Evolutionary conservation across 169 alveolate genomes (phyloP), one percentile per base, ranked within the genome.

Genomic region (Eimeria maxima): DNA sequence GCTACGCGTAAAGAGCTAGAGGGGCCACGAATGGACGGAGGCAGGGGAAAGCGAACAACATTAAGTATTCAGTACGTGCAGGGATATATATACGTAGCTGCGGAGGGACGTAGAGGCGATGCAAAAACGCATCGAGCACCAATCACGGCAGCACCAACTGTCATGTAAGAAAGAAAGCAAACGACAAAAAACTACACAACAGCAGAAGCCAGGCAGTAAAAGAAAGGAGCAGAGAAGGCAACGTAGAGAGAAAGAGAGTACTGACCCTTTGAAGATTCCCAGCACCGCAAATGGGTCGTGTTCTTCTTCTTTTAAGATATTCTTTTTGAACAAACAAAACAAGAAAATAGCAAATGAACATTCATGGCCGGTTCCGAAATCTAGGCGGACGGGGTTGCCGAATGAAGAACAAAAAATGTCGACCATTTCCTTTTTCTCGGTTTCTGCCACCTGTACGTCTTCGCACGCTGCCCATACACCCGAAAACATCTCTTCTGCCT

Each of bases 281-380:
- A 97, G 96, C 38, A 96, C 98, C 45, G 95, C 95, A 55, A 95
- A 95, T 27, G 95, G 95, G 50, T 97, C 93, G 74, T 96, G 97
- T 2, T 73, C n/a, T 16, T 45, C 90, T 29, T 50, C 69, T 22
- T 47, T 29, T 55, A 97, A 90, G 55, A 96, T 69, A 38, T 83
- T 55, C 20, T 92, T 45, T 27, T 96, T 73, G 57, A 96, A 97
- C 67, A 99, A 96, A 69, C 98, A 96, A 86, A 97, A 96, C 69
- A 99, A 97, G 92, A 98, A 98, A 33, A 97, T 97, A 10, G 98
- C 96, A 93, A 99, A 99, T 87, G 98, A 97, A 73, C 98, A 95
- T 95, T 99, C 99, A 94, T 98, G 99, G 29, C 99, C 99, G 4
- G 99, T 99, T 11, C 99, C 99, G 96, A 99, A 99, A 95, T 99